phyloP scores from a whole-genome alignment of 1,139 yeast species.

The Blastobotrys persicus region DNA sequence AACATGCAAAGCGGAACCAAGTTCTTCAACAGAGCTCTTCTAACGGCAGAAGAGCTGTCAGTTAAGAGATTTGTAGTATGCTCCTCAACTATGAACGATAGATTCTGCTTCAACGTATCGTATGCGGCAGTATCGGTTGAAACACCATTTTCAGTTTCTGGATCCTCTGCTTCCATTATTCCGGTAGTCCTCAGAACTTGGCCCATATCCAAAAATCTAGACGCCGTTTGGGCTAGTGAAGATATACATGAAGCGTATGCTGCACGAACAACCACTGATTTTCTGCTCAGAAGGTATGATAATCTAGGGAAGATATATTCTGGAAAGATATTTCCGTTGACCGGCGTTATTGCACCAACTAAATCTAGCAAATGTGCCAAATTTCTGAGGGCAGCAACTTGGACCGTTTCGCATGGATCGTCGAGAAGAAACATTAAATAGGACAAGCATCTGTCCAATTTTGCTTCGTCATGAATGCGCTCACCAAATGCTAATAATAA shows the following conservation, averaged over 20 bases:
- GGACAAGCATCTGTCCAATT: constrained; percentile 82
- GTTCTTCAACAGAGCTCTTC: constrained; percentile 63
- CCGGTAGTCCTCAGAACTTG: constrained; percentile 51
- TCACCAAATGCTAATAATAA: constrained; percentile 74
- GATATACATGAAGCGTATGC: constrained; percentile 76
- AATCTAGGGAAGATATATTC: constrained; percentile 81
- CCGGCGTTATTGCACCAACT: constrained; percentile 68
- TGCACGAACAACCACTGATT: constrained; percentile 53
- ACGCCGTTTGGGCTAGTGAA: constrained; percentile 58
- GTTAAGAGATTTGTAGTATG: constrained; percentile 66
- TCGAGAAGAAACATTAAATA: constrained; percentile 60
- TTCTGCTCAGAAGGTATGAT: constrained; percentile 43
- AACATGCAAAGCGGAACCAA: constrained; percentile 75
- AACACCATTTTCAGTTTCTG: constrained; percentile 44
- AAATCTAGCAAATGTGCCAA: constrained; percentile 56
- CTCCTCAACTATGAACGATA: constrained; percentile 48
- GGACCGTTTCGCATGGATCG: constrained; percentile 57
- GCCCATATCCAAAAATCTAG: constrained; percentile 65
- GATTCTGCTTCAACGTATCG: constrained; percentile 37
- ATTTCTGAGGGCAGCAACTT: constrained; percentile 42
- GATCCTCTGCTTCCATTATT: constrained; percentile 38
- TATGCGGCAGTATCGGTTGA: constrained; percentile 34
- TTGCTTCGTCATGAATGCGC: constrained; percentile 74
- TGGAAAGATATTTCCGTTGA: constrained; percentile 71
- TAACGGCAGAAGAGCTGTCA: constrained; percentile 63